phyloP scores from a whole-genome alignment of 2,329 filamentous ascomycete species.

The Aspergillus awamori region DNA sequence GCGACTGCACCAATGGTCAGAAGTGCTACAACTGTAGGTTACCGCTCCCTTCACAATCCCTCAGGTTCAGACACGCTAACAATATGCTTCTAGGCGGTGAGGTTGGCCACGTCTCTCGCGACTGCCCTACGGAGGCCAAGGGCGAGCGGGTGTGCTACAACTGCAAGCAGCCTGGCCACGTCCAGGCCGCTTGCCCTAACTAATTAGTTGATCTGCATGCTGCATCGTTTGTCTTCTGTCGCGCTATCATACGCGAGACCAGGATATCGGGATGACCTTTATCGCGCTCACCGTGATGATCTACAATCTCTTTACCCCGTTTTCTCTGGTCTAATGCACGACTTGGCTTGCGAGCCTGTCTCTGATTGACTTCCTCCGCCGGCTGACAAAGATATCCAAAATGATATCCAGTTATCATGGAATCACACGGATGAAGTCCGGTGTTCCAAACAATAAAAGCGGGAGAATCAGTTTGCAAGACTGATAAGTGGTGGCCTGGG shows the following conservation, averaged over 20 bases:
- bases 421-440: slow-evolving; percentile 14
- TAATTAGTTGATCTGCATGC: slow-evolving; percentile 45
- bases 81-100: slow-evolving; percentile 63
- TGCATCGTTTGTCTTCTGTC: slow-evolving; percentile 31
- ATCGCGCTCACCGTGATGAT: slow-evolving; percentile 28
- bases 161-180: slow-evolving; percentile 83
- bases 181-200: slow-evolving; percentile 92
- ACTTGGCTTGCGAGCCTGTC: slow-evolving; percentile 26
- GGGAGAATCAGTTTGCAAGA: slow-evolving; percentile 18
- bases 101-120: slow-evolving; percentile 90
- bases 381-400: slow-evolving; percentile 20
- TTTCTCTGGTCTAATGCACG: slow-evolving; percentile 25
- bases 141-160: slow-evolving; percentile 98
- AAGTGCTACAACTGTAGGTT: slow-evolving; percentile 97
- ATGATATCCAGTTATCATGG: slow-evolving; percentile 18
- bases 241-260: slow-evolving; percentile 26
- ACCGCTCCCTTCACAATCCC: neutral
- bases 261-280: slow-evolving; percentile 16
- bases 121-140: slow-evolving; percentile 90
- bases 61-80: slow-evolving; percentile 8
- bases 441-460: slow-evolving; percentile 19
- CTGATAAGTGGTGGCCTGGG: slow-evolving; percentile 29
- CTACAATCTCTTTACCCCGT: slow-evolving; percentile 28
- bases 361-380: slow-evolving; percentile 28
- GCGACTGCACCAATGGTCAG: slow-evolving; percentile 97